phyloP scores from a whole-genome alignment of 805 yeast species.

The Candida insectalens region DNA sequence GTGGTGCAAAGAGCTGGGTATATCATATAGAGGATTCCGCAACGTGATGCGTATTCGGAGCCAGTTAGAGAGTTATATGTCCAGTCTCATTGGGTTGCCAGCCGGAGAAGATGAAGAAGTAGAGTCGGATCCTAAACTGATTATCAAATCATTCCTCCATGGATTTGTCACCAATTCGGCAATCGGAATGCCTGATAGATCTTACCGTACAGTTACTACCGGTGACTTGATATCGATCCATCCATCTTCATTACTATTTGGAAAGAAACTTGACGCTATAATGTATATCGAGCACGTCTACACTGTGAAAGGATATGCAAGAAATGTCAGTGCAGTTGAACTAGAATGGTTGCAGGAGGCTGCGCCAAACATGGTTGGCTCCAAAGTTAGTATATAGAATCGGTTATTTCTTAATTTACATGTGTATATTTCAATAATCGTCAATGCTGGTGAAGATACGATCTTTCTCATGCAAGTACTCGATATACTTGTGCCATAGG shows the following conservation, averaged over 20 bases:
- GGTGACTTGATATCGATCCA: constrained; percentile 85
- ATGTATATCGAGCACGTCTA: constrained; percentile 93
- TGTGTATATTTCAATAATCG: constrained; percentile 5
- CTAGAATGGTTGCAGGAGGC: constrained; percentile 79
- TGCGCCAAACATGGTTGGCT: constrained; percentile 54
- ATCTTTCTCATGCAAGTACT: constrained; percentile 25
- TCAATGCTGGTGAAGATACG: constrained; percentile 5
- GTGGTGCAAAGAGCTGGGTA: constrained; percentile 77
- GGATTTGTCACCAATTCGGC: constrained; percentile 91
- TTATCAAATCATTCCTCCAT: constrained; percentile 69
- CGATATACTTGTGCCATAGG: constrained; percentile 43
- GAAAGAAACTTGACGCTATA: constrained; percentile 71
- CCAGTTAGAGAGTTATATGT: constrained; percentile 68
- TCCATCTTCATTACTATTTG: constrained; percentile 84
- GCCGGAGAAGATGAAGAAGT: too few relatives aligned
- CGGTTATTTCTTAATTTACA: neutral
- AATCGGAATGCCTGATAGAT: constrained; percentile 88
- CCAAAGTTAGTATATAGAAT: neutral
- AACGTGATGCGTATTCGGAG: constrained; percentile 67
- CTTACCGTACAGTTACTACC: constrained; percentile 74
- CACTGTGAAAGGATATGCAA: constrained; percentile 87
- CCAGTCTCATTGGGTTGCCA: constrained; percentile 22
- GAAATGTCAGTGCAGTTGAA: constrained; percentile 77
- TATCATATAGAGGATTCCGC: constrained; percentile 71
- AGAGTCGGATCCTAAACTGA: constrained; percentile 45